These are phyloP conservation scores for Meripilus lineatus DNA, from an alignment of 1,284 basidiomycete genomes.

Conservation along the genomic window DNA sequence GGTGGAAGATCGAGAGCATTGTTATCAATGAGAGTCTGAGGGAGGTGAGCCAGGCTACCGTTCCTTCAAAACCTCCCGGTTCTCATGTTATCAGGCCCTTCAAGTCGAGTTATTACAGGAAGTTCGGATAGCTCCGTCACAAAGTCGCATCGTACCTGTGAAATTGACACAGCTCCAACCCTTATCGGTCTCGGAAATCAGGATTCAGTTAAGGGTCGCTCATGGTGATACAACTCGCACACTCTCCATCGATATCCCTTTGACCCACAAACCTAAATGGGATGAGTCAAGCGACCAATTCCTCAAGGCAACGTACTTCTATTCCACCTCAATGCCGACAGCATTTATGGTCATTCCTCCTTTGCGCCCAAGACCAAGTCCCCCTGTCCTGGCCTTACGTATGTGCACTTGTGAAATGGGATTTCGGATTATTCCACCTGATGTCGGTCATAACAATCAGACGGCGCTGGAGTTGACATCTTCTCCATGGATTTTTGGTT, in stretches of 20 bases:
- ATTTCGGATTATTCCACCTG: background rate
- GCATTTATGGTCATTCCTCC: constrained; percentile 57
- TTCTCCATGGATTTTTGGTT: constrained; percentile 50
- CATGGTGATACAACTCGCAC: constrained; percentile 14
- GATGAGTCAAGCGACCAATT: constrained; percentile 22
- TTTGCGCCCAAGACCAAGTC: constrained; percentile 16
- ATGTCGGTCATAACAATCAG: constrained; percentile 28
- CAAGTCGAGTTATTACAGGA: constrained; percentile 35
- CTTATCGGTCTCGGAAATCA: constrained; percentile 25
- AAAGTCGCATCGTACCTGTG: constrained; percentile 55
- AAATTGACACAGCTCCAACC: constrained; percentile 34
- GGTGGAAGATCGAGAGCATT: constrained; percentile 41
- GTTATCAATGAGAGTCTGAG: constrained; percentile 14
- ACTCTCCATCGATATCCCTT: constrained; percentile 32
- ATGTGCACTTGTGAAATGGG: constrained; percentile 21
- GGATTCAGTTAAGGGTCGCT: constrained; percentile 31
- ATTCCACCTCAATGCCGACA: constrained; percentile 48
- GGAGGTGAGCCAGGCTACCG: constrained; percentile 9
- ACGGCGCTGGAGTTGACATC: constrained; percentile 79
- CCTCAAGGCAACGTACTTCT: constrained; percentile 58
- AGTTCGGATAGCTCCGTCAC: constrained; percentile 59
- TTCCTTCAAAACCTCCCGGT: constrained; percentile 4
- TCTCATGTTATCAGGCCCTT: constrained; percentile 28
- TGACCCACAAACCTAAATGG: constrained; percentile 42
- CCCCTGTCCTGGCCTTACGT: constrained; percentile 71